phyloP scores from a whole-genome alignment of 345 rosid species.

The Gossypium thurberi region DNA sequence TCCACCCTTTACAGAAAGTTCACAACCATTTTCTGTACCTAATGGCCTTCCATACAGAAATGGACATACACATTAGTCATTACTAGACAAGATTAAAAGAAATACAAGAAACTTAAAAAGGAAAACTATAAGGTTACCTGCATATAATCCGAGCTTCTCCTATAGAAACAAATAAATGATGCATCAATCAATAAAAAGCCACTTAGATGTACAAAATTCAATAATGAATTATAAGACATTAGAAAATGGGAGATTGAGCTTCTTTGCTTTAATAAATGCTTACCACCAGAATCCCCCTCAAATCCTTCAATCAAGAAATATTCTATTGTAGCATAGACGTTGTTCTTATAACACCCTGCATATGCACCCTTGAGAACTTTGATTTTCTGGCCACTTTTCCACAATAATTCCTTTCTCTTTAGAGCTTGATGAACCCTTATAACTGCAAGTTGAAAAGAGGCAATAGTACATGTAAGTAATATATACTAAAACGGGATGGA shows the following conservation, averaged over 20 bases:
- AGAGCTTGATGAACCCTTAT: constrained; percentile 50
- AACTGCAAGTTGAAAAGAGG: constrained; percentile 32
- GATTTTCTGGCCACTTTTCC: constrained; percentile 58
- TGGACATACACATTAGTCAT: background rate
- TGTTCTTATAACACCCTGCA: constrained; percentile 27
- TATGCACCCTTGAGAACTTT: constrained; percentile 67
- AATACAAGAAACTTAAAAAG: background rate
- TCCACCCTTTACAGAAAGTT: constrained; percentile 27
- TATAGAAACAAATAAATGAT: constrained; percentile 17
- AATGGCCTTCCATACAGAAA: constrained; percentile 43
- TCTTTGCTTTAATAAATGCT: constrained; percentile 7
- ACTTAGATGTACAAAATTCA: background rate
- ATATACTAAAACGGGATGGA: background rate
- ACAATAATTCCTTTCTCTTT: constrained; percentile 36
- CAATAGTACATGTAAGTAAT: constrained; percentile 1
- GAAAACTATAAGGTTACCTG: constrained; percentile 37
- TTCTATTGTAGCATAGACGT: constrained; percentile 57
- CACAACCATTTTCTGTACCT: constrained; percentile 34
- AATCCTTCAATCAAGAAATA: constrained; percentile 63
- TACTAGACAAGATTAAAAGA: background rate
- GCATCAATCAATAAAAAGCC: background rate
- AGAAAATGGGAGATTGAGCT: background rate
- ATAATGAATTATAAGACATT: background rate
- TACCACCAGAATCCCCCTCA: constrained; percentile 69
- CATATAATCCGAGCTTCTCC: constrained; percentile 69